phyloP scores from a whole-genome alignment of 1,284 basidiomycete species.

The Microbotryum scabiosae region DNA sequence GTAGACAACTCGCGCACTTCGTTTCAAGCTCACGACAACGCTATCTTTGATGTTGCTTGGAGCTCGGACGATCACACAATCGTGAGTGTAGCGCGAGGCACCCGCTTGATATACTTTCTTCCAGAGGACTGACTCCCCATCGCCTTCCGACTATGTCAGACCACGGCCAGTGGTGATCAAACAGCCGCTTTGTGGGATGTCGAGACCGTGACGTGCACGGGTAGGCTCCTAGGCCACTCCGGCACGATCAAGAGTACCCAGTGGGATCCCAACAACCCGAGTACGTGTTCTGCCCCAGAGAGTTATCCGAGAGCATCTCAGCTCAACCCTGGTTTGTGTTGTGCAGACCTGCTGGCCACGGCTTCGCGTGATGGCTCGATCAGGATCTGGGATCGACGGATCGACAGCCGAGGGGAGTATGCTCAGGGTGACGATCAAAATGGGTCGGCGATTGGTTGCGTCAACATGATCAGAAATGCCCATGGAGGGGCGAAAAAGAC shows the following conservation, averaged over 20 bases:
- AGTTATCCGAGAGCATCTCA: neutral
- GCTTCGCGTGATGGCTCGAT: constrained; percentile 35
- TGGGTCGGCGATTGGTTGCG: constrained; percentile 12
- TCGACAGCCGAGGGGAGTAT: constrained; percentile 5
- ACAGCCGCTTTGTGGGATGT: constrained; percentile 28
- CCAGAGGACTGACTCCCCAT: neutral
- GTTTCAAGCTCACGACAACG: constrained; percentile 33
- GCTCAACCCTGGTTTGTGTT: neutral
- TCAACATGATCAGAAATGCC: constrained; percentile 32
- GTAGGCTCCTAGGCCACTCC: constrained; percentile 28
- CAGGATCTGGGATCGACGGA: constrained; percentile 33
- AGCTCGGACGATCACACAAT: constrained; percentile 28
- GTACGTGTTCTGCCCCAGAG: constrained; percentile 5
- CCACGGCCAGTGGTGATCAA: constrained; percentile 34
- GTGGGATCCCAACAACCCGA: constrained; percentile 31
- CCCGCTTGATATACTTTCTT: neutral
- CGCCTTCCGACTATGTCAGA: constrained; percentile 10
- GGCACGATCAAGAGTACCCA: constrained; percentile 32
- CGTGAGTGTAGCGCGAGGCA: constrained; percentile 7
- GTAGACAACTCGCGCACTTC: constrained; percentile 19
- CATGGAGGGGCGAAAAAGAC: constrained; percentile 19
- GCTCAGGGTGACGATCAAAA: neutral
- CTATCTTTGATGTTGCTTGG: constrained; percentile 35
- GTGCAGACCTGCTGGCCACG: constrained; percentile 30
- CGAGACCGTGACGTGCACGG: constrained; percentile 17